phyloP scores from a whole-genome alignment of 305 asterid species.

The Salvia sclarea region DNA sequence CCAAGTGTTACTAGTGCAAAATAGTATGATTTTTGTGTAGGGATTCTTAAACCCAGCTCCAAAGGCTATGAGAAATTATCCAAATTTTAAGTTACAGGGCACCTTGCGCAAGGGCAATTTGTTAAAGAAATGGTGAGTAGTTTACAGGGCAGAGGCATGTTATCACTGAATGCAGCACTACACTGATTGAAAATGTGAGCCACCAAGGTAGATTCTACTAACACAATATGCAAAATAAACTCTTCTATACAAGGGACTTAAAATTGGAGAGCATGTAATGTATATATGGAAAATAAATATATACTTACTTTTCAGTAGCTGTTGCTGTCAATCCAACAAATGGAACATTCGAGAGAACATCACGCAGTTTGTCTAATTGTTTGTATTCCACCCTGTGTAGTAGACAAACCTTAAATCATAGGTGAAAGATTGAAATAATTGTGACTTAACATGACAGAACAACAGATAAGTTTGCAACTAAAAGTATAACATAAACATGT shows the following conservation, averaged over 20 bases:
- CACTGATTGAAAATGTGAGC: neutral
- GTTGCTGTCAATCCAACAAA: conserved; percentile 94
- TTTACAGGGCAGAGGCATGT: conserved; percentile 6
- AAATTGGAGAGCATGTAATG: conserved; percentile 11
- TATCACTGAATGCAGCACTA: conserved; percentile 18
- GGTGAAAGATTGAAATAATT: conserved; percentile 4
- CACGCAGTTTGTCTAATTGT: conserved; percentile 74
- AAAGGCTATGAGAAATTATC: neutral
- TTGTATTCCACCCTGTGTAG: conserved; percentile 83
- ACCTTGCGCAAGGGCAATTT: neutral
- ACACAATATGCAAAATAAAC: conserved; percentile 9
- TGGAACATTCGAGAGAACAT: conserved; percentile 68
- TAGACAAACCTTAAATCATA: conserved; percentile 26
- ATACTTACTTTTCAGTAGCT: conserved; percentile 86
- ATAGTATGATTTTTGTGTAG: conserved; percentile 3
- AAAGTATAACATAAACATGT: neutral
- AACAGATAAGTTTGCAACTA: neutral
- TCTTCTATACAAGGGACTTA: neutral
- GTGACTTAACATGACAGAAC: conserved; percentile 9
- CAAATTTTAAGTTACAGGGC: neutral
- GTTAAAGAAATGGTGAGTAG: neutral
- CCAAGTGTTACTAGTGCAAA: neutral
- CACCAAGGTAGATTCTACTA: conserved; percentile 2
- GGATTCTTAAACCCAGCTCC: conserved; percentile 7
- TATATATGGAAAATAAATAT: conserved; percentile 22